Evolutionary conservation across 768 basidiomycete genomes (phyloP), one percentile per base, ranked within the genome.

Genomic region (Cubamyces sp.): DNA sequence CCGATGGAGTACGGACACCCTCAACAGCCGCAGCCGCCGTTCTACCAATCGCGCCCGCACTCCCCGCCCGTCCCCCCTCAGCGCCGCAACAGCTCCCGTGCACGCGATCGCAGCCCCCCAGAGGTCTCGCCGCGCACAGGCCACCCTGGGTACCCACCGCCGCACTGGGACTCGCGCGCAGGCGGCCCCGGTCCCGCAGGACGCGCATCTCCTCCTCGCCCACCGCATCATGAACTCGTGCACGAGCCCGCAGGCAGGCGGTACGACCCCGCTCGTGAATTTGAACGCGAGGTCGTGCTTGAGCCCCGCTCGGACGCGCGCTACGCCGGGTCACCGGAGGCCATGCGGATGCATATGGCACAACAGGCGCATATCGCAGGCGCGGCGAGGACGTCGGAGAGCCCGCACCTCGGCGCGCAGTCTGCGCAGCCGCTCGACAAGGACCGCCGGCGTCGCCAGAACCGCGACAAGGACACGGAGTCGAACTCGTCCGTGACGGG

Each of bases 161-260:
- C 43, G 34, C 84, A 85, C 68, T 90, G 87, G 88, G 89, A 90
- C 16, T 74, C 81, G 69, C 84, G 82, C 3, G 71, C 78, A 1
- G 70, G 77, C 75, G 54, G 75, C 76, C 9, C 68, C 75, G 4
- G 14, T 66, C 40, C 69, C 73, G 73, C 73, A 0, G 61, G 66
- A 0, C 60, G 55, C 14, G 54, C 54, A 18, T 55, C 61, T 8
- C 58, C 65, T 3, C 66, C 65, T 15, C 66, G 54, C 26, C 54
- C 64, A 30, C 51, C 61, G 3, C 40, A 53, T 37, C 61, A 60
- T 21, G 60, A 64, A 12, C 43, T 64, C 49, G 47, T 41, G 19
- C 76, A 77, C 12, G 85, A 85, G 53, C 77, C 72, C 26, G 69
- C 79, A 0, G 75, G 73, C 16, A 78, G 84, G 65, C 79, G 88